Evolutionary conservation across 2,329 filamentous ascomycete genomes (phyloP).

Genomic region (Colletotrichum melonis): DNA sequence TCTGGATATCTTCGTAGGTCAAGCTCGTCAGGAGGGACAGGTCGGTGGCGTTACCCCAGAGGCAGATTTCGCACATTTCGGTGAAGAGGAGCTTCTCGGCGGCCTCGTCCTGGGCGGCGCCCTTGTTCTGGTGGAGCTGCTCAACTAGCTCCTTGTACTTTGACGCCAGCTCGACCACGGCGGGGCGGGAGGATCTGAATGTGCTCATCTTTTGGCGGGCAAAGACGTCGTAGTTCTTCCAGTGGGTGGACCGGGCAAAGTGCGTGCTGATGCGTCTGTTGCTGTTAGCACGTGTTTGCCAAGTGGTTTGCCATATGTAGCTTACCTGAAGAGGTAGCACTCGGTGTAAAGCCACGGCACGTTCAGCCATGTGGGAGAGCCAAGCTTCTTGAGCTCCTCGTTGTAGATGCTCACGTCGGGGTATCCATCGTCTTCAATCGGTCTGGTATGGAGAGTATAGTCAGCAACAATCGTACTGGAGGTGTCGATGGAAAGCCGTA

Average conservation of each 20-base stretch:
- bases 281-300: neutral
- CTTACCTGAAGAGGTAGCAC: slow-evolving; percentile 89
- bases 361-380: slow-evolving; percentile 82
- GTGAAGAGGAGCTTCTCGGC: slow-evolving; percentile 84
- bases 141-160: slow-evolving; percentile 80
- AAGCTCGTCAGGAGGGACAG: slow-evolving; percentile 90
- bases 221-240: slow-evolving; percentile 93
- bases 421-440: slow-evolving; percentile 80
- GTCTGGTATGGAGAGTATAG: slow-evolving; percentile 57
- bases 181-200: slow-evolving; percentile 90
- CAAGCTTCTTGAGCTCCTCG: slow-evolving; percentile 80
- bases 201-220: slow-evolving; percentile 89
- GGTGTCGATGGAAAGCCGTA: slow-evolving; percentile 54
- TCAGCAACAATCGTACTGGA: neutral
- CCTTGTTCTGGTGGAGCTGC: slow-evolving; percentile 69
- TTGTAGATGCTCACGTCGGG: slow-evolving; percentile 87
- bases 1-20: slow-evolving; percentile 96
- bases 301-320: neutral
- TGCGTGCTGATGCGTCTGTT: slow-evolving; percentile 78
- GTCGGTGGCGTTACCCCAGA: slow-evolving; percentile 98
- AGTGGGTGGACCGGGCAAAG: slow-evolving; percentile 82
- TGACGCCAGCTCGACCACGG: slow-evolving; percentile 84
- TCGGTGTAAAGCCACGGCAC: slow-evolving; percentile 91
- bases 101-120: slow-evolving; percentile 67
- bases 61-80: slow-evolving; percentile 95